A percentile compares a stretch with the other conserved stretches of the same genome.
phyloP scores from a whole-genome alignment of 441 rosid genomes.

The Euphorbia celastroides region DNA sequence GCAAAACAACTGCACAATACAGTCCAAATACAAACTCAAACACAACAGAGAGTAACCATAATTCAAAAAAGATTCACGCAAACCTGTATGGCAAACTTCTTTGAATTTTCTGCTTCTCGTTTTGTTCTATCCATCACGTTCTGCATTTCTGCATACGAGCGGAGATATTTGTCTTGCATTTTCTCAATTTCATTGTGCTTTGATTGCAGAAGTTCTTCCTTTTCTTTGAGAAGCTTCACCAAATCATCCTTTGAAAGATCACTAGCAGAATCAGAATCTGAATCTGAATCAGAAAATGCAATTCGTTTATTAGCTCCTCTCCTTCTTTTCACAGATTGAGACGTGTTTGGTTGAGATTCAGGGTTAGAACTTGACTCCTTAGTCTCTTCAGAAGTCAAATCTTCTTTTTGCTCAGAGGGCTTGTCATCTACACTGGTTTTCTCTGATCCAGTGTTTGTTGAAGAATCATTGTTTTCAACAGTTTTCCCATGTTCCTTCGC shows the following conservation, averaged over 20 bases:
- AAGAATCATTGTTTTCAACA: conserved; percentile 21
- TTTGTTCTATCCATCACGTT: conserved; percentile 77
- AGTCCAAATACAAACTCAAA: neutral
- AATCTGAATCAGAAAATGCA: conserved; percentile 50
- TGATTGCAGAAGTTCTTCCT: conserved; percentile 60
- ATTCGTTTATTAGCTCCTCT: conserved; percentile 35
- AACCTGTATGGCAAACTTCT: conserved; percentile 91
- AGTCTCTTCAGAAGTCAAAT: conserved; percentile 25
- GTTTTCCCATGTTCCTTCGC: conserved; percentile 38
- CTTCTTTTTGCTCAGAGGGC: conserved; percentile 22
- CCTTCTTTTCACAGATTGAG: conserved; percentile 27
- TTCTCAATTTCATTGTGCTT: conserved; percentile 58
- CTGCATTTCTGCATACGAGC: conserved; percentile 83
- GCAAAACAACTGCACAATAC: neutral
- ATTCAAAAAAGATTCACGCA: neutral
- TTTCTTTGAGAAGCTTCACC: conserved; percentile 66
- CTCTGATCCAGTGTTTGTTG: conserved; percentile 17
- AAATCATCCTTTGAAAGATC: conserved; percentile 64
- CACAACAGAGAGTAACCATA: conserved; percentile 5
- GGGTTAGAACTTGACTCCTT: conserved; percentile 39
- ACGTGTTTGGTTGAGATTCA: conserved; percentile 21
- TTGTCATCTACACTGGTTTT: conserved; percentile 29
- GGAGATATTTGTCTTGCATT: conserved; percentile 81
- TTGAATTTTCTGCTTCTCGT: conserved; percentile 83
- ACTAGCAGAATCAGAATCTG: conserved; percentile 41